Evolutionary conservation across 78 protist genomes (phyloP), one percentile per base, ranked within the genome.

Genomic region (Cavenderia fasciculata): DNA sequence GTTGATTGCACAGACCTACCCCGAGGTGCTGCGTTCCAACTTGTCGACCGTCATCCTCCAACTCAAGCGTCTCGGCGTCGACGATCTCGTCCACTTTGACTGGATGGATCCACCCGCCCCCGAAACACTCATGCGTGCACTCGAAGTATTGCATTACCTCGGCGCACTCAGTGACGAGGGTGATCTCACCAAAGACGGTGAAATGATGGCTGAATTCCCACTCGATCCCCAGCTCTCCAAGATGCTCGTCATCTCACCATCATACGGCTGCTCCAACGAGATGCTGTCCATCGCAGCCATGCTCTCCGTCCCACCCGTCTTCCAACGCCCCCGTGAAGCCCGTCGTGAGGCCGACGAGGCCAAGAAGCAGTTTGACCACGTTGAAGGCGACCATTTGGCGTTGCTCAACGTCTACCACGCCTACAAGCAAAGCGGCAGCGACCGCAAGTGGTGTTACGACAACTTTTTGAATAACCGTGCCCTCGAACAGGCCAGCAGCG

Each of bases 51-150:
- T 97, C 19, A 25, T 92, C n/a, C 88, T 98, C 23, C 96, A 91
- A 74, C 84, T 97, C 36, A 93, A 86, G 7, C 84, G 94, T 14
- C 47, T 96, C 23, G 99, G 99, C 66, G 96, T 99, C 33, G 96
- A 95, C 29, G 99, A 99, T 40, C 74, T 98, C 14, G 99, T 99
- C 14, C 95, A 92, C 62, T 92, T 99, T 49, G 99, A 99, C 72
- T 99, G 96, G 52, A 98, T 99, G 99, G 99, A 97, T 66, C 99
- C 99, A 29, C 99, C 99, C 0, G 98, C 98, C 4, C 99, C 99
- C 18, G 99, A 99, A 78, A 97, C 99, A 11, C 91, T 99, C 75
- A 97, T 98, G 99, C 82, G 99, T 27, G 99, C 99, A 2, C 86
- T 96, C 25, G 97, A 94, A 43, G 95, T 95, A n/a, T 96, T 98